Evolutionary conservation across 305 asterid species (phyloP).

Genomic region (Fraxinus greggii): DNA sequence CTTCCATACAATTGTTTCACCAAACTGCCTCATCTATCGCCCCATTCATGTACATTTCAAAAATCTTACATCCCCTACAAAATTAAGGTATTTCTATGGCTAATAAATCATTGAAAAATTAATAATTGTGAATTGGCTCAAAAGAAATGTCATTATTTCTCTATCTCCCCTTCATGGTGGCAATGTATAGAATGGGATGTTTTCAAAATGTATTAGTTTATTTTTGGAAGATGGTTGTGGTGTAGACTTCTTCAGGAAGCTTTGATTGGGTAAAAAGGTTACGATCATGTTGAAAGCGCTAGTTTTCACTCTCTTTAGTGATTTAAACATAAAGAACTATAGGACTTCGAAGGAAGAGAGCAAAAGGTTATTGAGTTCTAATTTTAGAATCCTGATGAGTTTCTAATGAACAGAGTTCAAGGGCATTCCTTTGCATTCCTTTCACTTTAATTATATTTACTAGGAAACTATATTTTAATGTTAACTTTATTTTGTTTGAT

Average conservation of each 20-base stretch:
- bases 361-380: background rate
- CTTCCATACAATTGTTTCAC: background rate
- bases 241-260: background rate
- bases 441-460: background rate
- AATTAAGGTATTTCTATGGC: background rate
- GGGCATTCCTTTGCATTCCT: background rate
- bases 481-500: background rate
- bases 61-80: background rate
- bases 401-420: background rate
- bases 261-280: background rate
- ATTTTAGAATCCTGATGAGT: background rate
- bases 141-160: background rate
- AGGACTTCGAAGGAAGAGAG: background rate
- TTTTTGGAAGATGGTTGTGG: background rate
- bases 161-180: background rate
- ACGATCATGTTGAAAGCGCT: background rate
- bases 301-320: background rate
- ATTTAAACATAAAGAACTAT: background rate
- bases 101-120: background rate
- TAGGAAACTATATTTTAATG: background rate
- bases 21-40: background rate
- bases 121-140: background rate
- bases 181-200: background rate
- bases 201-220: background rate
- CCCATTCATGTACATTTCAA: background rate